phyloP scores from a whole-genome alignment of 805 yeast species.

The Soucietia sequanensis region DNA sequence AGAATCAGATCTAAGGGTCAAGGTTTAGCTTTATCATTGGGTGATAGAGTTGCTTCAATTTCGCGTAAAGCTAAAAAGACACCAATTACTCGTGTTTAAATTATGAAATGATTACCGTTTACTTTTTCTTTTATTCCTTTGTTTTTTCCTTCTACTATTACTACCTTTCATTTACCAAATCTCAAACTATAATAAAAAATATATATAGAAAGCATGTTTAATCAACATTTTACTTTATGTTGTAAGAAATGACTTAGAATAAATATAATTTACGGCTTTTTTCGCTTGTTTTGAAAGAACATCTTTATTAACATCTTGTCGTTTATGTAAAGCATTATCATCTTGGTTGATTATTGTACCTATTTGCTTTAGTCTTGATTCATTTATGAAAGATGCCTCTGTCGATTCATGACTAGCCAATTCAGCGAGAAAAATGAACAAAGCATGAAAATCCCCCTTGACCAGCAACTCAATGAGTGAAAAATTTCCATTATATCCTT shows the following conservation, averaged over 20 bases:
- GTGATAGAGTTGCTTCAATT: slow-evolving; percentile 88
- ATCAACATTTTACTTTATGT: no score
- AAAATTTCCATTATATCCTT: not conserved
- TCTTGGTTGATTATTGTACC: slow-evolving; percentile 14
- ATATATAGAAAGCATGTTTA: no score
- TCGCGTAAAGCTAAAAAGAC: slow-evolving; percentile 47
- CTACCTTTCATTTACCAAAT: no score
- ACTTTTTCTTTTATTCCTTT: not conserved
- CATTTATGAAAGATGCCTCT: no score
- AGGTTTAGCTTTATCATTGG: slow-evolving; percentile 91
- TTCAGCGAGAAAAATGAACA: no score
- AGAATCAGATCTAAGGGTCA: slow-evolving; percentile 97
- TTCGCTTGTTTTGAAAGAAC: slow-evolving; percentile 5
- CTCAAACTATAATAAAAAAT: no score
- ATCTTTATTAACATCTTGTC: slow-evolving; percentile 12
- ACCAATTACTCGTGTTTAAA: slow-evolving; percentile 9
- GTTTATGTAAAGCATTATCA: slow-evolving; percentile 16
- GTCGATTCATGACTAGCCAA: no score
- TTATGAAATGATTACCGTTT: not conserved
- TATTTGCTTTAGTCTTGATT: no score
- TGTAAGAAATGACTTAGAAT: slow-evolving; percentile 3
- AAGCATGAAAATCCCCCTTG: slow-evolving; percentile 20
- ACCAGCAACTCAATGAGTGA: slow-evolving; percentile 5
- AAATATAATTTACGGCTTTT: slow-evolving; percentile 5
- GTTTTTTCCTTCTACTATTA: not conserved